Base-by-base conservation (phyloP, 1,284 basidiomycete genomes). In the Puccinia horiana region DNA sequence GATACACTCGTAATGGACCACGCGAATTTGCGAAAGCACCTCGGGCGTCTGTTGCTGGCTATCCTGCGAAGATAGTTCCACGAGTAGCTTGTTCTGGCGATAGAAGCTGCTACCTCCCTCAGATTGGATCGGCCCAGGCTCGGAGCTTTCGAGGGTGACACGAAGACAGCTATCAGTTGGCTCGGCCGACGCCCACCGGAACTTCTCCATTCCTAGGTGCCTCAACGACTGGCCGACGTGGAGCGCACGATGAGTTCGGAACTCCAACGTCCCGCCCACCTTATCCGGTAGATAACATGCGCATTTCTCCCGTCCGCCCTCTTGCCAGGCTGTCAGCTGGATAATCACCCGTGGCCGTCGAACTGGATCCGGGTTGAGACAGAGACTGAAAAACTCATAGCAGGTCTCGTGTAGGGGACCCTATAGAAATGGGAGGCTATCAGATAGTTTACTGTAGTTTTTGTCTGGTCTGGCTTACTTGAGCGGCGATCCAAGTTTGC, bases 401-500 rank as follows among this genome's bases (percentile, higher is more conserved):
- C 90, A 88, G 0, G 93, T 93, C 65, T 88, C 86, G 1, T 89
- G 90, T 37, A 93, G 87, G 0, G 94, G 93, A 0, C 93, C 93
- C 85, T 87, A 72, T 26, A 63, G 6, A 16, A 56, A 52, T 29
- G 77, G 49, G 29, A n/a, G 26, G 26, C 16, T 61, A 8, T 35
- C 26, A 16, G n/a, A 11, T 47, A n/a, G 35, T 14, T 35, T 61
- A 16, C 76, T 37, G 16, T 35, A 8, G 2, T 35, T n/a, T 23
- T 61, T 37, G 14, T 44, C 61, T 49, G 74, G 9, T 63, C 49
- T 18, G 42, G 78, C 72, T 73, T 54, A 85, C 86, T 86, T 94
- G 93, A 0, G 92, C 90, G 12, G 93, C 93, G 81, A 95, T 92
- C 92, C 93, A 93, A 90, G 91, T 84, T 91, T 61, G 58, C 26